Conservation (phyloP, 345 rosid species). For the Populus davidiana region DNA sequence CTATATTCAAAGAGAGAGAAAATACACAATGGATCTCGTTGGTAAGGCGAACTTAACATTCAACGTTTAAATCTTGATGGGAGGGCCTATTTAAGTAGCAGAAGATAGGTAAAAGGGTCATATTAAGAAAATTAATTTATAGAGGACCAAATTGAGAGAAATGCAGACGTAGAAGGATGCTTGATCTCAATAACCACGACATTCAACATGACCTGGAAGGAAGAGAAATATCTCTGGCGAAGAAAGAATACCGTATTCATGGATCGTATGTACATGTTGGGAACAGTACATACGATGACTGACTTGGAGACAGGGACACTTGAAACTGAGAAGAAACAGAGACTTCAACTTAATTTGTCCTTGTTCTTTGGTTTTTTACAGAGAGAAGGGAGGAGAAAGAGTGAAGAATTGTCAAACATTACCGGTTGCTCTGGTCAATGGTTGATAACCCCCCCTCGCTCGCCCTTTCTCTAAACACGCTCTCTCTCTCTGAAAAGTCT, state of each 20-base stretch:
- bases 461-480: slow-evolving; percentile 20
- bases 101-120: too few species aligned
- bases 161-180: too few species aligned
- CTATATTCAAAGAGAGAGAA: too few species aligned
- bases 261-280: too few species aligned
- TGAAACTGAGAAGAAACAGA: slow-evolving; percentile 30
- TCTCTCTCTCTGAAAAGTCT: neutral
- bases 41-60: too few species aligned
- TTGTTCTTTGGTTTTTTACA: neutral
- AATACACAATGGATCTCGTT: too few species aligned
- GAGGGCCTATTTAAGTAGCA: too few species aligned
- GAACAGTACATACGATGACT: neutral
- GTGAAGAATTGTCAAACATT: slow-evolving; percentile 46
- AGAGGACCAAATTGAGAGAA: too few species aligned
- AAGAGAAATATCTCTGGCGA: neutral
- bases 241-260: neutral
- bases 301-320: slow-evolving; percentile 19
- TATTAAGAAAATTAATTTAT: too few species aligned
- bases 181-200: too few species aligned
- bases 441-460: slow-evolving; percentile 38
- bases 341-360: neutral
- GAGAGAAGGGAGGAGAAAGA: too few species aligned
- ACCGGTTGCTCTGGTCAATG: slow-evolving; percentile 57
- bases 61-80: too few species aligned
- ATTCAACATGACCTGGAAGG: neutral